Base-by-base conservation (phyloP, 345 rosid species). In the Eucalyptus tenuipes region DNA sequence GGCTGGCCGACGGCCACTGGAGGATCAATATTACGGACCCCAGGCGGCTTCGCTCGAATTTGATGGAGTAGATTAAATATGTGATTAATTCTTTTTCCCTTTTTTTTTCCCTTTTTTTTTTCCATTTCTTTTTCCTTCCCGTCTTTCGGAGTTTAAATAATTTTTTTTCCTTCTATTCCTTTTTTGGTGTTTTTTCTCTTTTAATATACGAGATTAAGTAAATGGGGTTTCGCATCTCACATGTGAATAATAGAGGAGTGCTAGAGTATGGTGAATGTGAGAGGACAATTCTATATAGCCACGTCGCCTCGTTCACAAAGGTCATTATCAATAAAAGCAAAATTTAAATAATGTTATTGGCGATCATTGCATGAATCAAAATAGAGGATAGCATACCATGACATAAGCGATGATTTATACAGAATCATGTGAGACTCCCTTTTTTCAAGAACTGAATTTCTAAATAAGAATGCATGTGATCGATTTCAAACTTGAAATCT, bases 21-120 rank as follows among this genome's bases (percentile, higher is more conserved):
- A 95, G 87, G 90, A 95, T 95, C 80, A 93, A 95, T 89, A 91
- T 97, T 79, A 96, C 96, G 25, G 99, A 97, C 90, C 92, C 96
- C 31, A 93, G 99, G 90, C 92, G 96, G 85, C 88, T 86, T 29
- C 71, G 87, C 12, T 89, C 87, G 49, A 89, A 89, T 81, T 81
- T 87, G 84, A 49, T 87, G 20, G 68, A 6, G 48, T 86, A 86
- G 88, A 86, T 48, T 7, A 24, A 87, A 44, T 10, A 59, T 15
- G 40, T 17, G 24, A 25, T 75, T 75, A 45, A 64, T 87, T 87
- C 42, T 66, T 53, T 87, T 87, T 31, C 14, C 45, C 37, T 40
- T 44, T 16, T 24, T 66, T 53, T 87, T 87, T 31, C 14, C 45
- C 37, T 40, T 44, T 16, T 24, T n/a, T n/a, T 64, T 64, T 14